Percentiles rank a stretch among this genome's conserved stretches.
phyloP scores from a whole-genome alignment of 1,284 basidiomycete species.

The Boletus smithii region DNA sequence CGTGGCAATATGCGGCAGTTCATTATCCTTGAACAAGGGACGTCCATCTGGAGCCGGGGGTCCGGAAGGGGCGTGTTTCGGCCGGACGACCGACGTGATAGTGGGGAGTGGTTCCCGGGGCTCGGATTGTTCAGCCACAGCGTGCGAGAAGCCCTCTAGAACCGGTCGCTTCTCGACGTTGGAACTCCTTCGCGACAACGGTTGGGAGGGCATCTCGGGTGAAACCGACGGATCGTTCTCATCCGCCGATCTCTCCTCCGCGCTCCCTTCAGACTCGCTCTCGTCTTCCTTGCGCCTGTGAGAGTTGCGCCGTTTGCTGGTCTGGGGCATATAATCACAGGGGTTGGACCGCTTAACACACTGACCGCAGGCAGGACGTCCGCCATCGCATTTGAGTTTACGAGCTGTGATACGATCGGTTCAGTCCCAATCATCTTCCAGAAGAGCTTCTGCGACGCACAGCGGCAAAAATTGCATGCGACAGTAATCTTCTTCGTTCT shows the following conservation, averaged over 20 bases:
- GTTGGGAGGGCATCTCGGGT: slow-evolving; percentile 55
- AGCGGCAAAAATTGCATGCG: slow-evolving; percentile 82
- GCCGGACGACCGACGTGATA: slow-evolving; percentile 28
- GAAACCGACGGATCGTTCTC: slow-evolving; percentile 62
- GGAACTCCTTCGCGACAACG: slow-evolving; percentile 57
- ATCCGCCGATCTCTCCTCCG: slow-evolving; percentile 54
- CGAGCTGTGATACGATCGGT: slow-evolving; percentile 49
- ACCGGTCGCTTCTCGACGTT: slow-evolving; percentile 50
- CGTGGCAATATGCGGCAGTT: slow-evolving; percentile 68
- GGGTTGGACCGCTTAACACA: slow-evolving; percentile 70
- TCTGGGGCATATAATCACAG: slow-evolving; percentile 76
- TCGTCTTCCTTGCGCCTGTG: slow-evolving; percentile 57
- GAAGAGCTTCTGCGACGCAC: slow-evolving; percentile 43
- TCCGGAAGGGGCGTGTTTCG: slow-evolving; percentile 28
- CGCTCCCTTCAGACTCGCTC: slow-evolving; percentile 62
- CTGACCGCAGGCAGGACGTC: slow-evolving; percentile 72
- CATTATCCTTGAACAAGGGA: slow-evolving; percentile 52
- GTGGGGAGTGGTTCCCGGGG: slow-evolving; percentile 29
- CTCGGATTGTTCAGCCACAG: slow-evolving; percentile 36
- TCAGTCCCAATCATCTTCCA: slow-evolving; percentile 20
- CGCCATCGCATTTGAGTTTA: slow-evolving; percentile 81
- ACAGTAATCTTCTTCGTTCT: slow-evolving; percentile 79
- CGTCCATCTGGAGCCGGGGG: slow-evolving; percentile 34
- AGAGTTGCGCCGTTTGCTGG: slow-evolving; percentile 60
- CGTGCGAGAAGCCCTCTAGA: slow-evolving; percentile 31